These are phyloP conservation scores for Dillenia suffruticosa DNA, from an alignment of 164 flowering plant species.

Conservation along the genomic window DNA sequence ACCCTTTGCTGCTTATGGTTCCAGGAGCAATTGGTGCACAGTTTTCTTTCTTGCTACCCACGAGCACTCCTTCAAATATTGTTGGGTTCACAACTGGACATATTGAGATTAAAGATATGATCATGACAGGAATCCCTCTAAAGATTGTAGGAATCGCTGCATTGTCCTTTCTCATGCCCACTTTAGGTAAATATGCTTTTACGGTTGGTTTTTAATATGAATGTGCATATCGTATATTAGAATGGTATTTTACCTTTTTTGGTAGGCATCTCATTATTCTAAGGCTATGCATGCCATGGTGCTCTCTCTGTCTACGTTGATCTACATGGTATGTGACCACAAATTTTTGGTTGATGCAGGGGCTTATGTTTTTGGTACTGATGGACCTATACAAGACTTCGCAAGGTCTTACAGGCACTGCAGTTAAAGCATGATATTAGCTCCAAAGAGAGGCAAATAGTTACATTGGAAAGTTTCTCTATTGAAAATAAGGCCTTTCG, in stretches of 20 bases:
- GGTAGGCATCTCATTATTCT: not conserved
- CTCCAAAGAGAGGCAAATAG: no score
- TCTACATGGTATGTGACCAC: not conserved
- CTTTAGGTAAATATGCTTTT: constrained; percentile 48
- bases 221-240: not conserved
- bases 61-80: constrained; percentile 76
- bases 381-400: constrained; percentile 6
- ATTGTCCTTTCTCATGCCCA: constrained; percentile 72
- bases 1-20: constrained; percentile 72
- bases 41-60: constrained; percentile 72
- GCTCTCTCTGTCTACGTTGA: not conserved
- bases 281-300: no score
- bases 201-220: not conserved
- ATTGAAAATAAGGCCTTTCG: no score
- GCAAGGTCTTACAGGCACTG: not conserved
- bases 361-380: constrained; percentile 49
- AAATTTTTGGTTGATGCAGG: constrained; percentile 32
- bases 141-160: constrained; percentile 60
- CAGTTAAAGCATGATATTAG: no score
- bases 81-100: constrained; percentile 90
- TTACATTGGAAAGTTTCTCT: no score
- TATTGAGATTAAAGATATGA: constrained; percentile 67
- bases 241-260: not conserved
- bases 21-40: constrained; percentile 92
- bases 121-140: constrained; percentile 65